Evolutionary conservation across 2,329 filamentous ascomycete genomes (phyloP).

Genomic region (Aspergillus intermedius): DNA sequence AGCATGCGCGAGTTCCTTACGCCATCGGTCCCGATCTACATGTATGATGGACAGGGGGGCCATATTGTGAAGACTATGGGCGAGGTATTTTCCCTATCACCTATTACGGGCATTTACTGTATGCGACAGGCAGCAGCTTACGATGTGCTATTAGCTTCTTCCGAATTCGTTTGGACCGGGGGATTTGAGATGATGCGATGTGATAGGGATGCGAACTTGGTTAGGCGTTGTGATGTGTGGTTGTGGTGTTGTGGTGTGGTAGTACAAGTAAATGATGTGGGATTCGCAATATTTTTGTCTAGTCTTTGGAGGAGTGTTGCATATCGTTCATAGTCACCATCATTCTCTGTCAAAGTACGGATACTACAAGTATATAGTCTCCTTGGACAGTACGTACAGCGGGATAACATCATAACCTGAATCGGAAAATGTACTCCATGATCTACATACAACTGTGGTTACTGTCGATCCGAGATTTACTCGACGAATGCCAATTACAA

Average conservation of each 20-base stretch:
- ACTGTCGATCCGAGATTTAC: too few relatives aligned
- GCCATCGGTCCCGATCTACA: slow-evolving; percentile 68
- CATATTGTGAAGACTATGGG: slow-evolving; percentile 39
- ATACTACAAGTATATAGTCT: too few relatives aligned
- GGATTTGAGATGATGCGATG: slow-evolving; percentile 35
- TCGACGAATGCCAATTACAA: too few relatives aligned
- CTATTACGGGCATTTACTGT: background rate
- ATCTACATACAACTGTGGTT: too few relatives aligned
- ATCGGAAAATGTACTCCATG: too few relatives aligned
- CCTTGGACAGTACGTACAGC: too few relatives aligned
- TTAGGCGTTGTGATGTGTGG: background rate
- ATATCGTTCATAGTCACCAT: too few relatives aligned
- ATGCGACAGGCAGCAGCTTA: background rate
- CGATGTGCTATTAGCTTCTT: slow-evolving; percentile 46
- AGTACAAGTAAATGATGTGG: background rate
- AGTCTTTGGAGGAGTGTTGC: too few relatives aligned
- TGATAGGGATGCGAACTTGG: background rate
- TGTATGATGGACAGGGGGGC: slow-evolving; percentile 80
- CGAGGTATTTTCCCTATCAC: slow-evolving; percentile 23
- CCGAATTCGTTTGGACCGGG: slow-evolving; percentile 64
- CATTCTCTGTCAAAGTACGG: too few relatives aligned
- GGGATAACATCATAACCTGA: too few relatives aligned
- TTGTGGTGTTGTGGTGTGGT: background rate
- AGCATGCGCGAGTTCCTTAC: slow-evolving; percentile 68
- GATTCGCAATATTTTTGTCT: background rate